phyloP scores from a whole-genome alignment of 2,329 filamentous ascomycete species.

The Calonectria multiphialidica region DNA sequence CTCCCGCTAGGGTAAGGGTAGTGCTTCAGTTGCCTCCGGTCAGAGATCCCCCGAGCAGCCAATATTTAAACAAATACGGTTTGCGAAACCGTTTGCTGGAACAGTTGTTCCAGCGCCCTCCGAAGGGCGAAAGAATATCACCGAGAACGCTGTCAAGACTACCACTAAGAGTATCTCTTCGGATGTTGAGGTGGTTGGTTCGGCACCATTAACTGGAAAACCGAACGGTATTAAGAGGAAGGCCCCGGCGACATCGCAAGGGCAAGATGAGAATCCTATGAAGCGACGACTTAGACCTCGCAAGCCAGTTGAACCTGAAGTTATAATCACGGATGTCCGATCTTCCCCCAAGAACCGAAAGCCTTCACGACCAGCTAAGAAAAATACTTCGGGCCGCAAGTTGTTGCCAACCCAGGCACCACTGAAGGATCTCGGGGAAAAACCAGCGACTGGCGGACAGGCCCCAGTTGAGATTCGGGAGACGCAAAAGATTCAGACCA shows the following conservation, averaged over 20 bases:
- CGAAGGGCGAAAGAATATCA: not conserved
- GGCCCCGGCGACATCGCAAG: not conserved
- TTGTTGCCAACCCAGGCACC: not conserved
- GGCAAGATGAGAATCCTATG: slow-evolving; percentile 26
- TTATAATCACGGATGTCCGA: slow-evolving; percentile 14
- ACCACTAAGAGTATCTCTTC: not conserved
- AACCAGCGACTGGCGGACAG: slow-evolving; percentile 6
- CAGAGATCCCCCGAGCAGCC: slow-evolving; percentile 27
- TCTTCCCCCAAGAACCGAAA: slow-evolving; percentile 21
- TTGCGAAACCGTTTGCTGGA: slow-evolving; percentile 39
- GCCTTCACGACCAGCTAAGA: slow-evolving; percentile 16
- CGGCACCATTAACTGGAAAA: not conserved
- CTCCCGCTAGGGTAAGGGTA: slow-evolving; percentile 52
- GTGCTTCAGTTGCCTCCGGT: slow-evolving; percentile 35
- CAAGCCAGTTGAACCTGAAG: slow-evolving; percentile 27
- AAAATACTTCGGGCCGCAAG: slow-evolving; percentile 17
- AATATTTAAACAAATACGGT: slow-evolving; percentile 38
- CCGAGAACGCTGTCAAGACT: not conserved
- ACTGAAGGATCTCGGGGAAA: not conserved
- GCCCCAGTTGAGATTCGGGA: slow-evolving; percentile 14
- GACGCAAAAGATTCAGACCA: slow-evolving; percentile 21
- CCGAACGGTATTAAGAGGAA: slow-evolving; percentile 9
- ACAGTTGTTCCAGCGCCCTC: slow-evolving; percentile 23
- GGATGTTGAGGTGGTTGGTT: slow-evolving; percentile 1
- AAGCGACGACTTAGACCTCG: slow-evolving; percentile 39